Percentiles rank a stretch among this genome's conserved stretches.
Conservation (phyloP, 768 basidiomycete genomes). For the Termitomyces sp. region DNA sequence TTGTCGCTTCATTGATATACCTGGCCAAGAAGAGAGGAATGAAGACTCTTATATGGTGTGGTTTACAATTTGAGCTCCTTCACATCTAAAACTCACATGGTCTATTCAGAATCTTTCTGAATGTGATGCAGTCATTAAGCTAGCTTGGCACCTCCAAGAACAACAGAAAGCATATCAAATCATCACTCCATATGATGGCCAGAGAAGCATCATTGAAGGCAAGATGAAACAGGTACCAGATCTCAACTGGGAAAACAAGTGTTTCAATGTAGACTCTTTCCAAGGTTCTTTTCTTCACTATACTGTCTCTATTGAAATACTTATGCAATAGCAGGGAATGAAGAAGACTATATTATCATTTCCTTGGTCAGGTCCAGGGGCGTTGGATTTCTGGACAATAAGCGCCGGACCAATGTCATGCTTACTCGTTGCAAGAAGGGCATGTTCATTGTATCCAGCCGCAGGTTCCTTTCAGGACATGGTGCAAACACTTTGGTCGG, state of each 20-base stretch:
- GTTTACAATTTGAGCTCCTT: constrained; percentile 6
- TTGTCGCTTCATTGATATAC: constrained; percentile 66
- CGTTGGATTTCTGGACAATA: constrained; percentile 60
- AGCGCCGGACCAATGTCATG: constrained; percentile 83
- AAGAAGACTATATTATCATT: constrained; percentile 75
- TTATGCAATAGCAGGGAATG: constrained; percentile 57
- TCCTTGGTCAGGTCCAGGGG: constrained; percentile 58
- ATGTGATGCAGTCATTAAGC: constrained; percentile 47
- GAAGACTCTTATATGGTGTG: constrained; percentile 35
- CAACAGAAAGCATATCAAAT: constrained; percentile 52
- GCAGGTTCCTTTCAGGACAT: constrained; percentile 53
- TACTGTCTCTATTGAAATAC: background rate
- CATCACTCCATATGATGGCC: constrained; percentile 81
- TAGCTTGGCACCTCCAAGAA: constrained; percentile 56
- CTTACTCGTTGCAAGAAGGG: constrained; percentile 74
- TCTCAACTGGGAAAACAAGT: constrained; percentile 64
- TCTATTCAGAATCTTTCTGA: constrained; percentile 57
- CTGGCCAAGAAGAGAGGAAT: constrained; percentile 32
- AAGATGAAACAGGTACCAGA: constrained; percentile 43
- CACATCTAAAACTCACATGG: background rate
- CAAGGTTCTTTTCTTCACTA: constrained; percentile 50
- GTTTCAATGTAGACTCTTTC: constrained; percentile 85
- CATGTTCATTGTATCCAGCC: constrained; percentile 72
- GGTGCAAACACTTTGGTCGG: constrained; percentile 50
- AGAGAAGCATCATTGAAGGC: constrained; percentile 57